phyloP scores from a whole-genome alignment of 2,329 filamentous ascomycete species.

The Akanthomyces lecanii region DNA sequence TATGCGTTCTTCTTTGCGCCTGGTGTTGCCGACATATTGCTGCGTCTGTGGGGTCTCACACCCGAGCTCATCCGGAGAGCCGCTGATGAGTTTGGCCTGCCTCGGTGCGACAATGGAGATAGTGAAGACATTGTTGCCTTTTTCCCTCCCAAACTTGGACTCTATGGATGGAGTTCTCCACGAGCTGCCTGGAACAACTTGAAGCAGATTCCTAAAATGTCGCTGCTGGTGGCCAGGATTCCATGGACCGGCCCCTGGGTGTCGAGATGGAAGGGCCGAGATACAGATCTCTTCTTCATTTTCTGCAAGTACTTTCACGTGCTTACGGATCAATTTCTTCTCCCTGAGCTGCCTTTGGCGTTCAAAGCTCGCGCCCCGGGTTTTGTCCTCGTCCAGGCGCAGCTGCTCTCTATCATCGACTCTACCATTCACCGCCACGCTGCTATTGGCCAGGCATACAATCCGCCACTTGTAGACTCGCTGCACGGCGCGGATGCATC shows the following conservation, averaged over 20 bases:
- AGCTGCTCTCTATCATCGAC: constrained; percentile 74
- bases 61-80: constrained; percentile 66
- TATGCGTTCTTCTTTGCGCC: constrained; percentile 94
- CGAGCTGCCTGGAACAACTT: constrained; percentile 51
- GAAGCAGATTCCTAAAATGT: constrained; percentile 59
- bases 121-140: constrained; percentile 62
- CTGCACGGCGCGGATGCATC: constrained; percentile 59
- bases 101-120: constrained; percentile 50
- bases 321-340: constrained; percentile 69
- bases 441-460: constrained; percentile 42
- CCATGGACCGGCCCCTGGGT: constrained; percentile 83
- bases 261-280: constrained; percentile 77
- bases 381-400: constrained; percentile 75
- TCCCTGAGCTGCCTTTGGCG: constrained; percentile 46
- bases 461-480: constrained; percentile 41
- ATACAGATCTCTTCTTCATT: constrained; percentile 87
- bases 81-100: constrained; percentile 63
- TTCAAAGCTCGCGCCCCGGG: constrained; percentile 67
- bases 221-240: constrained; percentile 67
- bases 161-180: constrained; percentile 53
- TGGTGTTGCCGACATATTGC: constrained; percentile 76
- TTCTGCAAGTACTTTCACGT: constrained; percentile 87
- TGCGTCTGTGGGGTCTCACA: constrained; percentile 74
- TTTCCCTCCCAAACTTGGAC: constrained; percentile 64
- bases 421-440: constrained; percentile 77